These are phyloP conservation scores for Daldinia childiae DNA, from an alignment of 495 filamentous ascomycete species.

Conservation along the genomic window DNA sequence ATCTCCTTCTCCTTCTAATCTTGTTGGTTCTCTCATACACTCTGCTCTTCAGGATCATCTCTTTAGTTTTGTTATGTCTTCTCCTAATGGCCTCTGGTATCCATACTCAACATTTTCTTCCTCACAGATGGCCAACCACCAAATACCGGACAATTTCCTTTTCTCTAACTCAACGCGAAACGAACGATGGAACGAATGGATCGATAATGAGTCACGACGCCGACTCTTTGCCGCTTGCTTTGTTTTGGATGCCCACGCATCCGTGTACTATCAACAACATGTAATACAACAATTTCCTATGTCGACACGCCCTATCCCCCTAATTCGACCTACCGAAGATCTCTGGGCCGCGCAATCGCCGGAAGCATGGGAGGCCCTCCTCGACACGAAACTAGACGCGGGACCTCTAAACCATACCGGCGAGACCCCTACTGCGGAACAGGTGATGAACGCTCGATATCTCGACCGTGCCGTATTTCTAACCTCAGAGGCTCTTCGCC, in stretches of 20 bases:
- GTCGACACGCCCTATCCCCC: conserved; percentile 48
- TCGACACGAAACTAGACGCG: conserved; percentile 41
- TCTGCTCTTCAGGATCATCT: conserved; percentile 46
- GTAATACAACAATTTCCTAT: conserved; percentile 40
- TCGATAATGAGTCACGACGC: conserved; percentile 58
- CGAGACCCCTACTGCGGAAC: conserved; percentile 45
- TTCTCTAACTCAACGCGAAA: conserved; percentile 37
- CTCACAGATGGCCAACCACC: conserved; percentile 53
- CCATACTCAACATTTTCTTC: conserved; percentile 58
- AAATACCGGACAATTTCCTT: conserved; percentile 44
- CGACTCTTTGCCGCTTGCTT: conserved; percentile 61
- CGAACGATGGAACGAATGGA: conserved; percentile 59
- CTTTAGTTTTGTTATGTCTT: conserved; percentile 50
- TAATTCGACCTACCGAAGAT: conserved; percentile 47
- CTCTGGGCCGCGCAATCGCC: conserved; percentile 54
- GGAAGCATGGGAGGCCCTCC: conserved; percentile 47
- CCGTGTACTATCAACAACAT: conserved; percentile 58
- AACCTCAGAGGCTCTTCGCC: conserved; percentile 48
- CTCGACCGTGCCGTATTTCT: conserved; percentile 53
- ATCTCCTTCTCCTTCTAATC: conserved; percentile 48
- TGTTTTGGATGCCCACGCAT: conserved; percentile 60
- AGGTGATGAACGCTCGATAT: conserved; percentile 35
- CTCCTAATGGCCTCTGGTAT: conserved; percentile 48
- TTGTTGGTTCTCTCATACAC: conserved; percentile 51
- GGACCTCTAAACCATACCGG: conserved; percentile 43